Evolutionary conservation across 106 monocot genomes (phyloP).

Genomic region (Phalaenopsis equestris): DNA sequence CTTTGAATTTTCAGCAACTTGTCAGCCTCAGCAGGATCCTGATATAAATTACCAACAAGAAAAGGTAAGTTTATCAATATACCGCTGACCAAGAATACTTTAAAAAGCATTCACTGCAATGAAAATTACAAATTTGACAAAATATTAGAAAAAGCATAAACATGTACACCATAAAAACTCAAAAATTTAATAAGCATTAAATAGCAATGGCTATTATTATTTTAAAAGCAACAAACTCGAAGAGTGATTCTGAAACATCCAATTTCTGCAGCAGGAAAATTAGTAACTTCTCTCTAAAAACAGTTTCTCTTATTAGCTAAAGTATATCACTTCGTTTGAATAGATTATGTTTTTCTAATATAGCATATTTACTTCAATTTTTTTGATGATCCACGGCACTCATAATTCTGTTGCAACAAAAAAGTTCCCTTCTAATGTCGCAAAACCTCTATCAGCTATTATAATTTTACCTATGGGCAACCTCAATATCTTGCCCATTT

Average conservation of each 20-base stretch:
- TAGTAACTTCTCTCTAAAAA: not conserved
- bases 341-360: not conserved
- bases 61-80: not conserved
- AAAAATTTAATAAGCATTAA: not conserved
- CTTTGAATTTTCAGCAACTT: conserved; percentile 84
- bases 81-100: not conserved
- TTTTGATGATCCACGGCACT: not conserved
- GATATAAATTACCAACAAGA: not conserved
- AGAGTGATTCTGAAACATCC: not conserved
- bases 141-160: not conserved
- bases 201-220: not conserved
- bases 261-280: not conserved
- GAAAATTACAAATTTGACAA: not conserved
- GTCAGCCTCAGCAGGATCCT: conserved; percentile 98
- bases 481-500: not conserved
- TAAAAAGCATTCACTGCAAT: not conserved
- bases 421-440: not conserved
- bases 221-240: not conserved
- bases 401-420: not conserved
- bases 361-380: not conserved
- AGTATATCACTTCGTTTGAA: not conserved
- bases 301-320: not conserved
- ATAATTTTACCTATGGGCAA: not conserved
- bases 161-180: too few relatives aligned
- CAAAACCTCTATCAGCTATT: not conserved